phyloP scores from a whole-genome alignment of 345 rosid genomes.

The Pistacia vera region DNA sequence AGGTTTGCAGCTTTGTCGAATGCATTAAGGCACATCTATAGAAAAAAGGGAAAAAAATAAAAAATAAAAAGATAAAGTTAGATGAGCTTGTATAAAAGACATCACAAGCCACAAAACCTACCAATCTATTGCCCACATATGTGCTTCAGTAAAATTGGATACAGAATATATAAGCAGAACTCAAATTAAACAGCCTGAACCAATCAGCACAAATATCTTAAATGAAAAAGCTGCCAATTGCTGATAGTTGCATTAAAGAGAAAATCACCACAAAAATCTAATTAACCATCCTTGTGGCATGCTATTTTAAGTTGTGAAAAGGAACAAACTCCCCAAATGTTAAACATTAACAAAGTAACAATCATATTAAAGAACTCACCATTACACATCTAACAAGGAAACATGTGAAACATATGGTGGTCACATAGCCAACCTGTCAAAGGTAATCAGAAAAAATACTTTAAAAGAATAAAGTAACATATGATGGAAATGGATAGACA shows the following conservation, averaged over 20 bases:
- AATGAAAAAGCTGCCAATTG: background rate
- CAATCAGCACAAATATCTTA: background rate
- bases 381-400: slow-evolving; percentile 86
- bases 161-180: background rate
- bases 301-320: background rate
- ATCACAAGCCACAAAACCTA: background rate
- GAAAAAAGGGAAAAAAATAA: slow-evolving; percentile 12
- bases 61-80: background rate
- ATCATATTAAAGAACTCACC: slow-evolving; percentile 48
- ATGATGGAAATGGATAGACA: background rate
- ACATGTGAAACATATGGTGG: slow-evolving; percentile 87
- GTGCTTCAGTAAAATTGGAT: background rate
- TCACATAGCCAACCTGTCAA: slow-evolving; percentile 92
- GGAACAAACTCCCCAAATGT: background rate
- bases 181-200: background rate
- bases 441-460: background rate
- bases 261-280: background rate
- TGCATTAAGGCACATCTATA: slow-evolving; percentile 82
- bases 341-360: background rate
- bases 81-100: slow-evolving; percentile 8
- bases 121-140: background rate
- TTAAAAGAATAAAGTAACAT: background rate
- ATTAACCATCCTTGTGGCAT: background rate
- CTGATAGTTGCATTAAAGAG: background rate
- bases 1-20: slow-evolving; percentile 78